Base-by-base conservation (phyloP, 768 basidiomycete species). In the Podaxis carcinomalis region DNA sequence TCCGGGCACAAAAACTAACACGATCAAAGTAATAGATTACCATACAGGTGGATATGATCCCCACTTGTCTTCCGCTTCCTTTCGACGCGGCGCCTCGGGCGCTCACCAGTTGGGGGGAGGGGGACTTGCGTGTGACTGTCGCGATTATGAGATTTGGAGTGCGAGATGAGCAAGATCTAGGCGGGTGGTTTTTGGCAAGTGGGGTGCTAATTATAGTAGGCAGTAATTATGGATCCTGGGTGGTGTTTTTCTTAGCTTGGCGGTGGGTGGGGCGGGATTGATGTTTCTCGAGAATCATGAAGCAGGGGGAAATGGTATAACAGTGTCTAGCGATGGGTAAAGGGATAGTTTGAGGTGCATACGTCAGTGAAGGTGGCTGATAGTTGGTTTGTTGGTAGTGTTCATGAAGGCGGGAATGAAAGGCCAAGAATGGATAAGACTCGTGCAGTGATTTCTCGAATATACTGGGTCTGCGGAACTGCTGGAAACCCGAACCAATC, bases 161-260 rank as follows among this genome's bases (percentile, higher is more conserved):
- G 21, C 7, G 35, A 50, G 57, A 58, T 58, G 27, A 19, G 14
- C 14, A 16, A 39, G 57, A 58, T 58, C 47, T 28, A 14, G 32
- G 5, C 23, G 11, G 47, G 47, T 35, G 35, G 13, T 23, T 58
- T 58, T 50, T 37, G 57, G 57, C 14, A 58, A 39, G 35, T 50
- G 6, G 19, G 23, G 47, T 51, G 46, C 57, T 58, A 58, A 58
- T 50, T 58, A 58, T 58, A 58, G 57, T 40, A 58, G 5, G 36
- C 32, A 27, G 57, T 51, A 58, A 50, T 50, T 50, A 39, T 37
- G 46, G 47, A 49, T 10, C 23, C 49, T 50, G 23, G 36, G 32
- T 49, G 27, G 55, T 16, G 37, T 21, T 46, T 56, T 44, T 49
- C 28, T 57, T 57, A 49, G 46, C 27, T 32, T 19, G 47, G 35